Percentiles rank a stretch among this genome's conserved stretches.
These are phyloP conservation scores for Senna tora DNA, from an alignment of 306 rosid genomes.

Conservation along the genomic window DNA sequence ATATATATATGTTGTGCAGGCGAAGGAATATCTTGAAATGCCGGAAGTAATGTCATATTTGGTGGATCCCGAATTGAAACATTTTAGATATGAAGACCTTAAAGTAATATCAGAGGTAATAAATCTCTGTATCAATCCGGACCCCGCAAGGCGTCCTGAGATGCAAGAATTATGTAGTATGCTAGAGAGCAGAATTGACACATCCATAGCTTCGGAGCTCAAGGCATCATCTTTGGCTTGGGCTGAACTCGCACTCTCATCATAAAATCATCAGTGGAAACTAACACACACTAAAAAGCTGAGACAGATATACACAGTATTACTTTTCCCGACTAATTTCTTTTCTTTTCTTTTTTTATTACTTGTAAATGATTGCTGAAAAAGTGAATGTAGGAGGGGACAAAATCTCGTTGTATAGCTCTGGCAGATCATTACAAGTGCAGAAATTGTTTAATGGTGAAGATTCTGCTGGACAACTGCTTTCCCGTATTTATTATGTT, in stretches of 20 bases:
- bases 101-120: constrained; percentile 79
- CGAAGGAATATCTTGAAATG: constrained; percentile 76
- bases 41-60: constrained; percentile 81
- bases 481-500: constrained; percentile 28
- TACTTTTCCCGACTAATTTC: constrained; percentile 39
- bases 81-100: constrained; percentile 81
- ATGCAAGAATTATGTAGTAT: constrained; percentile 70
- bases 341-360: constrained; percentile 33
- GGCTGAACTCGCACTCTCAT: constrained; percentile 94
- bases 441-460: constrained; percentile 36
- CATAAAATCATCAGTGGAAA: constrained; percentile 51
- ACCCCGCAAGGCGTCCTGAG: constrained; percentile 56
- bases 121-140: constrained; percentile 67
- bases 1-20: constrained; percentile 57
- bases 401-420: constrained; percentile 59
- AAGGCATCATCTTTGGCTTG: constrained; percentile 91
- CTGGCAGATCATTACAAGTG: constrained; percentile 33
- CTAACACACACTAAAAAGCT: constrained; percentile 60
- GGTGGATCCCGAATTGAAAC: constrained; percentile 91
- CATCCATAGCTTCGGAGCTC: constrained; percentile 68
- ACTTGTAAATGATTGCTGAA: constrained; percentile 67
- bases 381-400: constrained; percentile 43
- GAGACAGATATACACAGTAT: constrained; percentile 27
- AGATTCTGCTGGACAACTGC: constrained; percentile 30
- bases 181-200: constrained; percentile 81